These are phyloP conservation scores for Zygoascus meyerae DNA, from an alignment of 1,139 yeast genomes.

Conservation along the genomic window DNA sequence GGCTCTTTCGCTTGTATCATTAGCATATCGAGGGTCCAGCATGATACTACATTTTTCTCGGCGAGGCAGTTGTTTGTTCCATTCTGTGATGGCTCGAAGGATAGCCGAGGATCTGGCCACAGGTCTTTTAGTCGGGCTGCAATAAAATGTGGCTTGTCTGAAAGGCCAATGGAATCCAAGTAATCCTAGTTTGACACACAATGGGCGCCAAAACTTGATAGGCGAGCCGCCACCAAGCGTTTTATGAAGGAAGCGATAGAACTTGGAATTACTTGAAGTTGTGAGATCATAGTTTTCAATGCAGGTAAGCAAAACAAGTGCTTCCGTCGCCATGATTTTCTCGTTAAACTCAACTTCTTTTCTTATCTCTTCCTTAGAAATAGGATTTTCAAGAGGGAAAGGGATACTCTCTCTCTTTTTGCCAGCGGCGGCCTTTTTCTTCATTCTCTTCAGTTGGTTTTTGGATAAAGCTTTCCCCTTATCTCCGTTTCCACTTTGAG, in stretches of 20 bases:
- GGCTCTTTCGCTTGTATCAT: constrained; percentile 35
- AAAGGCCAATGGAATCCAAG: constrained; percentile 47
- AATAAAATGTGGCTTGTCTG: constrained; percentile 39
- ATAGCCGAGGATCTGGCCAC: constrained; percentile 42
- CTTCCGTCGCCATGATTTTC: constrained; percentile 40
- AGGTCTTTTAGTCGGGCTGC: constrained; percentile 38
- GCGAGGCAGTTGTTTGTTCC: constrained; percentile 32
- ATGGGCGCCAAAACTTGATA: constrained; percentile 24
- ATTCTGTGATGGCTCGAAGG: constrained; percentile 36
- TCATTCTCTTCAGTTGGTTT: constrained; percentile 36
- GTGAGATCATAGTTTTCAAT: constrained; percentile 39
- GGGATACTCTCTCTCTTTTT: constrained; percentile 17
- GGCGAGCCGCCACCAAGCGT: constrained; percentile 34
- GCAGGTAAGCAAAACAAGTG: constrained; percentile 37
- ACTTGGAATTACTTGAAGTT: constrained; percentile 32
- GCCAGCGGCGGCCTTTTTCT: constrained; percentile 26
- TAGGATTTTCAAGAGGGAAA: constrained; percentile 21
- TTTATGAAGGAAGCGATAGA: constrained; percentile 29
- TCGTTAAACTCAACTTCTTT: constrained; percentile 31
- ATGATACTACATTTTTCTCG: constrained; percentile 35
- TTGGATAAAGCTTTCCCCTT: constrained; percentile 29
- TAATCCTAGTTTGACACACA: constrained; percentile 39
- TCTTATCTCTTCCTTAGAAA: constrained; percentile 24
- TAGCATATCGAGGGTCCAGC: constrained; percentile 39
- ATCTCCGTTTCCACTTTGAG: background rate